Base-by-base conservation (phyloP, 495 filamentous ascomycete species). In the Lophiostoma macrostomum region DNA sequence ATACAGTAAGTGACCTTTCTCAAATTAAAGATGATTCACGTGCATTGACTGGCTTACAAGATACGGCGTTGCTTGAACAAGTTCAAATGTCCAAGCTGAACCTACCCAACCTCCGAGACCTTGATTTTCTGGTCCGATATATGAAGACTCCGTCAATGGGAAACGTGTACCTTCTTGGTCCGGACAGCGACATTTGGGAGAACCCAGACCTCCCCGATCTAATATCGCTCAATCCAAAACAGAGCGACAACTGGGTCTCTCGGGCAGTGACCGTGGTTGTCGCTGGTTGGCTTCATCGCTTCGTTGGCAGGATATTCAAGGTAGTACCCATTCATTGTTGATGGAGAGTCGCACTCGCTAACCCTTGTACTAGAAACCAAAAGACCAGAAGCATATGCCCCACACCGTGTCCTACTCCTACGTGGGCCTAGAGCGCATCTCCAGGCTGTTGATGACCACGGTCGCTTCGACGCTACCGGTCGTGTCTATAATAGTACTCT, bases 401-500 rank as follows among this genome's bases (percentile, higher is more conserved):
- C 29, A 46, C 27, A 46, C 42, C 11, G 27, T 31, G 16, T 8
- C 13, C 5, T 43, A 43, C 39, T 43, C 39, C 22, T n/a, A n/a
- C n/a, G n/a, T n/a, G n/a, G n/a, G n/a, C n/a, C n/a, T n/a, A n/a
- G 39, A 43, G 39, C 14, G 39, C 12, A 43, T 27, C 39, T 43
- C 22, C 13, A 20, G 16, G 20, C 10, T 10, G 6, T n/a, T n/a
- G 42, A 8, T 5, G n/a, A 46, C 42, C 4, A 18, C 27, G 6
- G 16, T 29, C n/a, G 42, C 42, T 13, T 46, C 42, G 27, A 46
- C 13, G 6, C 40, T 53, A 4, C 50, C 50, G 8, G 28, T 34
- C 10, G 7, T 40, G 19, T 24, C 50, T 3, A 53, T 53, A 16
- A 16, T 53, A 7, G 38, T 53, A 8, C 40, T 53, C 7, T 53